Base-by-base conservation (phyloP, 805 yeast species). In the Brettanomyces naardenensis region DNA sequence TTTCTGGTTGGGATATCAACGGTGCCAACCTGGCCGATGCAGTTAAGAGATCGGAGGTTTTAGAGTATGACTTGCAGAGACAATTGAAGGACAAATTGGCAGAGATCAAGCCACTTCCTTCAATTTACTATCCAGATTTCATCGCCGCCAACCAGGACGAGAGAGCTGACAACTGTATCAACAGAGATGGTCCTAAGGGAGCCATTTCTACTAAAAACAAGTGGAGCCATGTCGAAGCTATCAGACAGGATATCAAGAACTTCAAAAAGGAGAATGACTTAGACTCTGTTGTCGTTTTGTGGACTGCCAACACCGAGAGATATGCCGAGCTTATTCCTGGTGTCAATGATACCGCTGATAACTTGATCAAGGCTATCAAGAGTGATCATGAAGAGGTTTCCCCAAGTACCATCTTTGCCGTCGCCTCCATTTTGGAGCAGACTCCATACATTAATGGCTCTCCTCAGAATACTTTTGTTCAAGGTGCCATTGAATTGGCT, bases 221-320 rank as follows among this genome's bases (percentile, higher is more conserved):
- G 67, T 88, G 96, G 96, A 72, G 66, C 18, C 96, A 89, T 57
- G 94, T 89, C 44, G 88, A 84, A 68, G 76, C 68, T 46, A 79
- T 89, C 62, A 83, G 97, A 65, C 66, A 70, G 39, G 96, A 89
- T 61, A 89, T 89, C 52, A 68, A 72, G 49, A 75, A 76, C 42
- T 89, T 89, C 71, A 89, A 88, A 65, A 55, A 57, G 28, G 61
- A 67, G 44, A 85, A 90, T 57, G 59, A 64, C 28, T 76, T 89
- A 53, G 97, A 89, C 62, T 83, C 81, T 59, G 94, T 90, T 39
- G 77, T 89, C 56, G 84, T 90, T 33, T 70, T 89, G 55, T 89
- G 97, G 97, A 88, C 96, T 32, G 97, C 97, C 40, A 90, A 89
- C 67, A 89, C 97, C 39, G 97, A 89, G 68, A 79, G 97, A 59